phyloP scores from a whole-genome alignment of 768 basidiomycete species.

The Tulasnella sp. region DNA sequence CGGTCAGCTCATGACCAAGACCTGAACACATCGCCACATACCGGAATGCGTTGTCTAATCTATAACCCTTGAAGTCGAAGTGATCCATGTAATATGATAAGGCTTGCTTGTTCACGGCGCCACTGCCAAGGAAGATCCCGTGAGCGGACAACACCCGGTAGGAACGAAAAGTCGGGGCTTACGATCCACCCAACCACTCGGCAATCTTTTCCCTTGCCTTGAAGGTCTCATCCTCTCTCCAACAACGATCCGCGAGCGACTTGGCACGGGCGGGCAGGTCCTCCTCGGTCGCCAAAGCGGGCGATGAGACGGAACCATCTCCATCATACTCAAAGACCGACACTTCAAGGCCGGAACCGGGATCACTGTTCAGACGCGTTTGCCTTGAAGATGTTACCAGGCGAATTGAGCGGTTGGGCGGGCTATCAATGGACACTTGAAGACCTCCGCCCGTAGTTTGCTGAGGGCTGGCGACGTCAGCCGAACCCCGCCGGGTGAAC shows the following conservation, averaged over 20 bases:
- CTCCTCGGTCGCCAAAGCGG: conserved; percentile 30
- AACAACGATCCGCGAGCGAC: conserved; percentile 72
- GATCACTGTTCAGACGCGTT: not conserved
- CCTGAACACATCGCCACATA: conserved; percentile 33
- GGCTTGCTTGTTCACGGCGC: conserved; percentile 66
- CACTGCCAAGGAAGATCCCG: conserved; percentile 44
- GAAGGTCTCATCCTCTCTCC: conserved; percentile 82
- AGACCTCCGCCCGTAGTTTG: not conserved
- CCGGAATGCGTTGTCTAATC: conserved; percentile 90
- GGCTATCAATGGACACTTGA: conserved; percentile 12
- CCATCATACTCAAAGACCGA: conserved; percentile 10
- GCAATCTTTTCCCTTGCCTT: conserved; percentile 87
- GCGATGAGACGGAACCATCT: not conserved
- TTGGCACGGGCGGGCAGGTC: conserved; percentile 63
- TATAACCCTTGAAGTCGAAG: conserved; percentile 80
- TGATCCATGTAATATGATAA: conserved; percentile 77
- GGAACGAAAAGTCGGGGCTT: conserved; percentile 40
- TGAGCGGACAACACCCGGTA: conserved; percentile 10
- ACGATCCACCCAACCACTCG: conserved; percentile 93
- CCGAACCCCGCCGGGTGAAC: conserved; percentile 1
- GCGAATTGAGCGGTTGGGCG: conserved; percentile 5
- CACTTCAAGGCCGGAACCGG: conserved; percentile 14
- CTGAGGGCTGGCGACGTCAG: not conserved
- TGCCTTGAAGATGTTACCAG: not conserved
- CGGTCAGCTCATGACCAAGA: not conserved